Evolutionary conservation across 139 green algal genomes (phyloP).

Genomic region (Coelastrella sp.): DNA sequence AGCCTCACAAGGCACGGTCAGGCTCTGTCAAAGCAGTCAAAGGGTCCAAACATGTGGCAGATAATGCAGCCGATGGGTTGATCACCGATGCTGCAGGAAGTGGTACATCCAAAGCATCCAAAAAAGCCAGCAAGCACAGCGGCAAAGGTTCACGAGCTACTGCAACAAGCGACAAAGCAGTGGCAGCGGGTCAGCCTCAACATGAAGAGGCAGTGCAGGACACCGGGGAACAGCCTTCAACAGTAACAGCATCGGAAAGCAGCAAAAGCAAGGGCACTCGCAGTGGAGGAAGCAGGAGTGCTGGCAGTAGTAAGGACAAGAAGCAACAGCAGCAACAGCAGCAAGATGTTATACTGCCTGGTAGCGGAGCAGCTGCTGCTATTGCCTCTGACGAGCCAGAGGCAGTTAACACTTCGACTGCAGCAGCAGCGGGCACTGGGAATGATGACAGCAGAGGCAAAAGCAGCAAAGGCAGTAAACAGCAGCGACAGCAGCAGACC

Average conservation of each 20-base stretch:
- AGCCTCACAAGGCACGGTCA: too few relatives aligned
- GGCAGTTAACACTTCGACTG: not conserved
- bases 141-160: not conserved
- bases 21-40: too few relatives aligned
- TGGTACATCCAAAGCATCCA: not conserved
- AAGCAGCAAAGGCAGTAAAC: not conserved
- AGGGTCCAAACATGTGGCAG: not conserved
- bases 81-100: not conserved
- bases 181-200: not conserved
- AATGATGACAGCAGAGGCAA: not conserved
- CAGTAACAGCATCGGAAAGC: not conserved
- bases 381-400: not conserved
- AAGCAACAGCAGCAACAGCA: not conserved
- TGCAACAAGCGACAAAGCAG: not conserved
- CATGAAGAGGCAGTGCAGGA: too few relatives aligned
- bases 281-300: not conserved
- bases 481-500: not conserved
- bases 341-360: not conserved
- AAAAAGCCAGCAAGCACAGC: conserved; percentile 9
- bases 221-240: too few relatives aligned
- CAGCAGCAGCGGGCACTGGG: not conserved
- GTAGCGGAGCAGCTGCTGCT: not conserved
- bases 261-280: not conserved
- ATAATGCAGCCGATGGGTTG: not conserved
- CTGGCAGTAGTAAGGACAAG: not conserved